These are phyloP conservation scores for Inonotus obliquus DNA, from an alignment of 1,284 basidiomycete genomes.

Conservation along the genomic window DNA sequence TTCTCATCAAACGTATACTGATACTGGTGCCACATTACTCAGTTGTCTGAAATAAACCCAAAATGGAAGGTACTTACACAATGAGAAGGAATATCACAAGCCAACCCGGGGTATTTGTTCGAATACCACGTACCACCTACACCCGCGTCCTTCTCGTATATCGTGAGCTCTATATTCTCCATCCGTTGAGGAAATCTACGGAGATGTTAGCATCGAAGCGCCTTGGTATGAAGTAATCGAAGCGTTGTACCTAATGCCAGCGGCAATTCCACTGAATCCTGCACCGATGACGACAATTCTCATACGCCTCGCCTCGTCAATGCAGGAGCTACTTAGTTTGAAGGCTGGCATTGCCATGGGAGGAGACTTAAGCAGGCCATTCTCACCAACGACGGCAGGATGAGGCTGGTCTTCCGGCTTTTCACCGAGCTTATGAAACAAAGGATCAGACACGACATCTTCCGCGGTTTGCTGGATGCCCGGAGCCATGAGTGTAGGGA, in stretches of 20 bases:
- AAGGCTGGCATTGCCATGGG: neutral
- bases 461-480: neutral
- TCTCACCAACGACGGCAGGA: neutral
- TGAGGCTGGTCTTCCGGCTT: neutral
- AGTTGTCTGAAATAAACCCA: neutral
- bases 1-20: constrained; percentile 55
- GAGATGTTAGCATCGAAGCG: neutral
- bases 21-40: constrained; percentile 37
- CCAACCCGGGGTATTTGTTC: constrained; percentile 40
- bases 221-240: neutral
- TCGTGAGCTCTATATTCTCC: constrained; percentile 47
- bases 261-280: constrained; percentile 51
- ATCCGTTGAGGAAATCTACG: constrained; percentile 49
- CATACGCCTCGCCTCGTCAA: constrained; percentile 46
- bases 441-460: neutral
- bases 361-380: neutral
- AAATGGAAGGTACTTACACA: constrained; percentile 30
- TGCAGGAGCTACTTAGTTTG: constrained; percentile 29
- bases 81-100: constrained; percentile 55
- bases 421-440: neutral
- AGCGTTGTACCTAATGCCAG: constrained; percentile 43
- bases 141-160: constrained; percentile 57
- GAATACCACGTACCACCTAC: constrained; percentile 57
- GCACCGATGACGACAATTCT: constrained; percentile 50
- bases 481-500: neutral